These are phyloP conservation scores for Dalbergia oliveri DNA, from an alignment of 306 rosid species.

Conservation along the genomic window DNA sequence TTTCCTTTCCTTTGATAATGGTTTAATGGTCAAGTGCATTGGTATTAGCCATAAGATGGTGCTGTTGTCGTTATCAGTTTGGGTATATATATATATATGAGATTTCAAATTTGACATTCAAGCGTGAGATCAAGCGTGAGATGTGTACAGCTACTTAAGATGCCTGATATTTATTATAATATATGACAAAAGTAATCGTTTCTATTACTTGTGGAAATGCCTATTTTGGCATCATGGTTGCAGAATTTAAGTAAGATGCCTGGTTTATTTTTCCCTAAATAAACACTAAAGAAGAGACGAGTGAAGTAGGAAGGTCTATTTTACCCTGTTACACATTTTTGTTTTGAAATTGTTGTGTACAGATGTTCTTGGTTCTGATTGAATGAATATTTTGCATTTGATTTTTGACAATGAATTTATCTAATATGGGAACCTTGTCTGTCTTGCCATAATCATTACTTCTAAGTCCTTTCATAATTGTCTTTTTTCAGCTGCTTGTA, in stretches of 20 bases:
- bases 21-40: neutral
- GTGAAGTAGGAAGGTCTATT: no score
- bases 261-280: no score
- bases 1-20: neutral
- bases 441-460: conserved; percentile 1
- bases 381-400: conserved; percentile 10
- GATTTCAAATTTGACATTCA: conserved; percentile 11
- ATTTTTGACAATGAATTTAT: conserved; percentile 25
- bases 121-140: conserved; percentile 6
- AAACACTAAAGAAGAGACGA: no score
- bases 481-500: conserved; percentile 88
- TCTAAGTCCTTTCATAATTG: conserved; percentile 43
- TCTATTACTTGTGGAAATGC: neutral
- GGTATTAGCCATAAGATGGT: neutral
- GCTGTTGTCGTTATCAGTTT: neutral
- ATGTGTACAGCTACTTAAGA: neutral
- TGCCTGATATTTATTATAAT: neutral
- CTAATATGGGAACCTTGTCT: neutral
- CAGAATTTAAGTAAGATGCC: no score
- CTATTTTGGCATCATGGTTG: neutral
- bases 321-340: neutral
- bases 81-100: neutral
- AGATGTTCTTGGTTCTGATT: neutral
- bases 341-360: neutral
- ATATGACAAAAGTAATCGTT: neutral